phyloP scores from a whole-genome alignment of 805 yeast genomes.

The Barnettozyma pratensis region DNA sequence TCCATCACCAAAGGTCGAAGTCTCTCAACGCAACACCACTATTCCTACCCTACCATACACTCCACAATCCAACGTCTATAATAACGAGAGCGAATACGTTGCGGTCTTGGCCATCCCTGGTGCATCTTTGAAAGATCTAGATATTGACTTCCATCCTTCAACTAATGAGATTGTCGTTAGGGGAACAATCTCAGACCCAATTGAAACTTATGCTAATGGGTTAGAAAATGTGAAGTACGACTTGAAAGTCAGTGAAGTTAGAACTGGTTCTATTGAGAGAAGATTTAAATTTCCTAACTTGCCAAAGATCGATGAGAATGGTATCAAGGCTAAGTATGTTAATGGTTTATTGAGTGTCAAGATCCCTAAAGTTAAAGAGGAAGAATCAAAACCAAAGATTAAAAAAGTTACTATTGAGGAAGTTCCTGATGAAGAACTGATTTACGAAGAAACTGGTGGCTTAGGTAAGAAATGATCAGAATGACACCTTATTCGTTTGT shows the following conservation, averaged over 20 bases:
- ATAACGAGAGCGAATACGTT: conserved; percentile 38
- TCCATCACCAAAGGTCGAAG: conserved; percentile 25
- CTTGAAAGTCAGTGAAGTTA: conserved; percentile 44
- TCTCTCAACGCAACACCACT: conserved; percentile 22
- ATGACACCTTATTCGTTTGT: too few species aligned
- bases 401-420: conserved; percentile 42
- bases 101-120: conserved; percentile 56
- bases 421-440: conserved; percentile 44
- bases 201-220: neutral
- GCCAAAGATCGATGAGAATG: conserved; percentile 48
- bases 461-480: conserved; percentile 1
- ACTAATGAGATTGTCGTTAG: conserved; percentile 47
- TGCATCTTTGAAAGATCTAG: conserved; percentile 45
- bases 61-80: conserved; percentile 57
- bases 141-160: conserved; percentile 55
- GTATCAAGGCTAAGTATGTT: conserved; percentile 45
- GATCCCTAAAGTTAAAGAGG: conserved; percentile 40
- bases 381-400: conserved; percentile 32
- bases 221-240: conserved; percentile 34
- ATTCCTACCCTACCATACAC: conserved; percentile 42
- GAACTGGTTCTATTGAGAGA: conserved; percentile 55
- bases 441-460: conserved; percentile 31
- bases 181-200: conserved; percentile 35
- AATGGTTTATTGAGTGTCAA: conserved; percentile 51
- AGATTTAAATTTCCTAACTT: conserved; percentile 48